Evolutionary conservation across 176 grass and related monocot species (phyloP), one percentile per base, ranked within the genome.

Genomic region (Lolium multiflorum): DNA sequence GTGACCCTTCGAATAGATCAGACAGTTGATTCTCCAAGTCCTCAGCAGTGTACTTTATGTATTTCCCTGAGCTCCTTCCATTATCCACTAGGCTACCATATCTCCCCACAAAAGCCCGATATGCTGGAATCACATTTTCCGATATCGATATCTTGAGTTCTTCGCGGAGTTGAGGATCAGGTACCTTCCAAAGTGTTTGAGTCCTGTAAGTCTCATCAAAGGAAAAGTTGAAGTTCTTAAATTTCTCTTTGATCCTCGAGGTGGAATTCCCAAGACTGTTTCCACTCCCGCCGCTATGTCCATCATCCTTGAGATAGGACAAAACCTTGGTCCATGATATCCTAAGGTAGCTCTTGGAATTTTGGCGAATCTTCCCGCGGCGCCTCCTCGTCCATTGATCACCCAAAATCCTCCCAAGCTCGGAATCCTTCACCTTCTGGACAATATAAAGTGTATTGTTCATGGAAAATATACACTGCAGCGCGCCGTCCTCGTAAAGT

Each of bases 81-180:
- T 84, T 88, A 84, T 98, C 93, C 79, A 96, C 79, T 86, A 90
- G 87, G 78, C 93, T 51, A 80, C 92, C 90, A 74, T 89, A 96
- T 63, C 97, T 92, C 87, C 97, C 97, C 82, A 95, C 66, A 79
- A 99, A 99, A 83, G 92, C 90, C 72, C 97, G 91, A 68, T 99
- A 99, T 57, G 97, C 97, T 80, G 94, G 97, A 37, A 99, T 96
- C 51, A 99, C 92, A 78, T 91, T 92, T 79, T 99, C 97, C 26
- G 93, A 94, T 89, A 99, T 92, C 61, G 94, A 99, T 77, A 99
- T 99, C 84, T 91, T 99, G 24, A 99, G 91, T 70, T 99, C 97
- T 86, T 99, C 97, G 51, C 94, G 85, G 24, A 96, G 88, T 78
- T 99, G 93, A 47, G 90, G 82, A 75, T 99, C 97, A 0, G 92